Evolutionary conservation across 768 basidiomycete species (phyloP).

Genomic region (Strobilomyces echinocephalus): DNA sequence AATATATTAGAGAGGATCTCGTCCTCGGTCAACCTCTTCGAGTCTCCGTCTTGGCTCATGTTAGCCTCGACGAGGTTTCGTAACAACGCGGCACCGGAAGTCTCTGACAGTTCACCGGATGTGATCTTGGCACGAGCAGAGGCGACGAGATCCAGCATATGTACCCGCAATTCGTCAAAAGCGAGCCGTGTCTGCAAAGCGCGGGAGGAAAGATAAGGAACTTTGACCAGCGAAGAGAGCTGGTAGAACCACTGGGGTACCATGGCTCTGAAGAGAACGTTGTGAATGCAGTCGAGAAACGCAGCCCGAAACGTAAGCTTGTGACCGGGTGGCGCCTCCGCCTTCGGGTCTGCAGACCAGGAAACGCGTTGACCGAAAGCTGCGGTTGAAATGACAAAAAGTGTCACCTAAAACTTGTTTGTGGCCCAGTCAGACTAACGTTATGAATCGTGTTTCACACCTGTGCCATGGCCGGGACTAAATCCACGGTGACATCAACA

Average conservation of each 20-base stretch:
- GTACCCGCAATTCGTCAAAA: conserved; percentile 34
- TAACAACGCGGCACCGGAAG: conserved; percentile 36
- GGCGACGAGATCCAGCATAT: conserved; percentile 41
- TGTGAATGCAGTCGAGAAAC: conserved; percentile 13
- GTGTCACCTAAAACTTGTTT: conserved; percentile 24
- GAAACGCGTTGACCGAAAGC: conserved; percentile 38
- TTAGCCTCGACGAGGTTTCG: conserved; percentile 46
- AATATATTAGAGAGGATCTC: conserved; percentile 48
- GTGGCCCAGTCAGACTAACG: background rate
- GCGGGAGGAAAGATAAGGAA: conserved; percentile 36
- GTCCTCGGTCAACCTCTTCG: conserved; percentile 36
- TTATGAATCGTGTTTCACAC: conserved; percentile 1
- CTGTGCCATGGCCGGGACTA: conserved; percentile 9
- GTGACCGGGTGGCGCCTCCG: conserved; percentile 26
- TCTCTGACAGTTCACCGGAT: conserved; percentile 20
- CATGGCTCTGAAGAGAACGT: conserved; percentile 28
- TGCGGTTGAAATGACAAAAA: conserved; percentile 39
- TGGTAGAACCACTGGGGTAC: conserved; percentile 33
- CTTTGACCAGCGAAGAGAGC: conserved; percentile 18
- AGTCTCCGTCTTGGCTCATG: conserved; percentile 32
- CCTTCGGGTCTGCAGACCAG: conserved; percentile 29
- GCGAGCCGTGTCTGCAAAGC: conserved; percentile 27
- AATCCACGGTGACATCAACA: conserved; percentile 19
- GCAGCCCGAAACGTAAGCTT: conserved; percentile 38
- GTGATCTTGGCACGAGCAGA: conserved; percentile 35